A percentile compares a stretch with the other conserved stretches of the same genome.
phyloP scores from a whole-genome alignment of 1,284 basidiomycete genomes.

The Ganoderma multipileum region DNA sequence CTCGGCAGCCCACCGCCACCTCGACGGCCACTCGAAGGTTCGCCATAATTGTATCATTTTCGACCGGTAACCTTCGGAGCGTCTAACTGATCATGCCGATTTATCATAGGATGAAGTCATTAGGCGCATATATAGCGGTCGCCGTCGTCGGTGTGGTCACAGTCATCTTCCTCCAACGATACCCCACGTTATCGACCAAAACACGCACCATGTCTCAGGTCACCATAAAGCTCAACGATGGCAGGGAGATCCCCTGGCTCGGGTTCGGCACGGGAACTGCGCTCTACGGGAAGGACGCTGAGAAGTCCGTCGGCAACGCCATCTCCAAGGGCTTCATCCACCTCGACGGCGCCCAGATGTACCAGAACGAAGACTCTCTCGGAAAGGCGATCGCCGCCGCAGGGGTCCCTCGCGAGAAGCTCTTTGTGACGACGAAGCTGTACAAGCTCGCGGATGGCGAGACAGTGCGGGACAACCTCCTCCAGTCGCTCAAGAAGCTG shows the following conservation, averaged over 20 bases:
- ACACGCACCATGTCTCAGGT: constrained; percentile 43
- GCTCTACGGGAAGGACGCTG: constrained; percentile 58
- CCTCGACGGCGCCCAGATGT: constrained; percentile 76
- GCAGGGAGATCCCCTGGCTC: constrained; percentile 62
- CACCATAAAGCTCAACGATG: constrained; percentile 64
- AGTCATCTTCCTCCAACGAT: constrained; percentile 29
- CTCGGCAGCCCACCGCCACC: not conserved
- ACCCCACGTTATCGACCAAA: constrained; percentile 22
- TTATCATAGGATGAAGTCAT: constrained; percentile 14
- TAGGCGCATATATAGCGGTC: constrained; percentile 27
- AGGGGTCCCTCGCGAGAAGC: constrained; percentile 57
- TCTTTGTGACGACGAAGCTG: constrained; percentile 77
- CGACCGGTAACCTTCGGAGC: not conserved
- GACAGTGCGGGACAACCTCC: constrained; percentile 57
- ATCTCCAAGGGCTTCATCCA: constrained; percentile 71
- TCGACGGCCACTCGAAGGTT: not conserved
- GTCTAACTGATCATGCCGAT: constrained; percentile 19
- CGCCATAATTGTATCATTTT: constrained; percentile 12
- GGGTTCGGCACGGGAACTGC: constrained; percentile 78
- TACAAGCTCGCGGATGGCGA: constrained; percentile 45
- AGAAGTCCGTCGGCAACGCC: constrained; percentile 55
- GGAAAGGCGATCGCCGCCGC: constrained; percentile 58
- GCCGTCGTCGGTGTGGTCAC: constrained; percentile 26
- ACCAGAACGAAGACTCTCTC: constrained; percentile 67
- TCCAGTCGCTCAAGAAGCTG: constrained; percentile 65